A percentile compares a stretch with the other conserved stretches of the same genome.
Evolutionary conservation across 768 basidiomycete genomes (phyloP).

Genomic region (Dacryopinax spathularia): DNA sequence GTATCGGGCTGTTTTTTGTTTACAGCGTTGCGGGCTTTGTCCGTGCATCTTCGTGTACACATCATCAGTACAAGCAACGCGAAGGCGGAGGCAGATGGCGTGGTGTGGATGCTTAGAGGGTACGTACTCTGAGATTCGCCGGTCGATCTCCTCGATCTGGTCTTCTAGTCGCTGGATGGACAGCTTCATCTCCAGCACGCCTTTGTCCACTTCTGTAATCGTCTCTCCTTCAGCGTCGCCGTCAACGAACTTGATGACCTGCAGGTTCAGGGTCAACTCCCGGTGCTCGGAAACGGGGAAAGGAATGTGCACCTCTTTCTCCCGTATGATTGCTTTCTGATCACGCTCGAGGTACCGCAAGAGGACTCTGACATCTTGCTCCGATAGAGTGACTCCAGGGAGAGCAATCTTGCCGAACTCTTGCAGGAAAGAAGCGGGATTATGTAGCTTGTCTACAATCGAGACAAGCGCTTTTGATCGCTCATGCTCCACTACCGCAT

Average conservation of each 20-base stretch:
- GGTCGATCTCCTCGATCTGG: slow-evolving; percentile 56
- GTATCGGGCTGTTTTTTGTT: slow-evolving; percentile 54
- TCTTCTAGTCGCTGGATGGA: slow-evolving; percentile 51
- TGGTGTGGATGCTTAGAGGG: slow-evolving; percentile 2
- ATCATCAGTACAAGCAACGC: neutral
- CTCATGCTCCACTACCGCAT: slow-evolving; percentile 35
- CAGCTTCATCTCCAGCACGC: slow-evolving; percentile 64
- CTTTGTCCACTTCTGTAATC: slow-evolving; percentile 66
- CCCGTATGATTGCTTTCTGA: slow-evolving; percentile 42
- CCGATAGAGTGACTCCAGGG: slow-evolving; percentile 33
- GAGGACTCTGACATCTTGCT: slow-evolving; percentile 52
- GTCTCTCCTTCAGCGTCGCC: slow-evolving; percentile 25
- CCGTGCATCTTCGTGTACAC: slow-evolving; percentile 50
- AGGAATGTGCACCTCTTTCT: slow-evolving; percentile 45
- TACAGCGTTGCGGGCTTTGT: slow-evolving; percentile 49
- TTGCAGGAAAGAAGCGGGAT: slow-evolving; percentile 41
- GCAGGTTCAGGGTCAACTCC: neutral
- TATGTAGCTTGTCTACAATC: slow-evolving; percentile 49
- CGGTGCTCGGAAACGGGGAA: neutral
- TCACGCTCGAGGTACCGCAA: slow-evolving; percentile 72
- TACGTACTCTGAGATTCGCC: slow-evolving; percentile 57
- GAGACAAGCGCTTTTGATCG: slow-evolving; percentile 32
- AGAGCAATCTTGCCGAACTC: slow-evolving; percentile 38
- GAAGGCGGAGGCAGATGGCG: neutral
- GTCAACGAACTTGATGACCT: slow-evolving; percentile 75